Base-by-base conservation (phyloP, 495 filamentous ascomycete species). In the Annulohypoxylon stygium region DNA sequence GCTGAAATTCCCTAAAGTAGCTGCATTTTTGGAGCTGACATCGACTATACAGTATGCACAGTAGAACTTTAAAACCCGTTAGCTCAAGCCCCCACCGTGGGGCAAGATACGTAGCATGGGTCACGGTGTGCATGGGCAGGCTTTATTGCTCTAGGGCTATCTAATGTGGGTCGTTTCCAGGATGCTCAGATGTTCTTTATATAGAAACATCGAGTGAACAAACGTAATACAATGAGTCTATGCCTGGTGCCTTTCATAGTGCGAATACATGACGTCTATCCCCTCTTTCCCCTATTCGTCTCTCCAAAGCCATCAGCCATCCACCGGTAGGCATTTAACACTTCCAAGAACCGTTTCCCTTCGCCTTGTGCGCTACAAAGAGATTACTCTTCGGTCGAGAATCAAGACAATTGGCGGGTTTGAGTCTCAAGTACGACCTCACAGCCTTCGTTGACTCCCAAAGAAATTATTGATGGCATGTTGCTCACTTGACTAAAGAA, bases 71-170 rank as follows among this genome's bases (percentile, higher is more conserved):
- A 14, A 7, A 50, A 50, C 45, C 26, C 33, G 53, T 37, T 36
- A 57, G 53, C 47, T 36, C 20, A 1, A 11, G 65, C 61, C 72
- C 72, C 67, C 72, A 70, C 72, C 62, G 67, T 75, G 72, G 72
- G 72, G 72, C 67, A 65, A 55, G 55, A 70, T 70, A 64, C 61
- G 34, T 70, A 69, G 48, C 37, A 60, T 23, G 20, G 20, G 20
- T 23, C 20, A 23, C 20, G 20, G 20, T 23, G 20, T 23, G 20
- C 20, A 30, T 30, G 30, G 30, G 30, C 30, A 30, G 30, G 30
- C 30, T 30, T 30, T 30, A 30, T 30, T 30, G 43, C 43, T 47
- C 16, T 47, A 47, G 4, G 43, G n/a, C 25, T 26, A 59, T 64
- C 69, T 62, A 58, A 55, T 53, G 54, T 26, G 62, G 47, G 36